Percentiles rank a stretch among this genome's conserved stretches.
phyloP scores from a whole-genome alignment of 2,329 filamentous ascomycete species.

The Neocatenulostroma microsporum region DNA sequence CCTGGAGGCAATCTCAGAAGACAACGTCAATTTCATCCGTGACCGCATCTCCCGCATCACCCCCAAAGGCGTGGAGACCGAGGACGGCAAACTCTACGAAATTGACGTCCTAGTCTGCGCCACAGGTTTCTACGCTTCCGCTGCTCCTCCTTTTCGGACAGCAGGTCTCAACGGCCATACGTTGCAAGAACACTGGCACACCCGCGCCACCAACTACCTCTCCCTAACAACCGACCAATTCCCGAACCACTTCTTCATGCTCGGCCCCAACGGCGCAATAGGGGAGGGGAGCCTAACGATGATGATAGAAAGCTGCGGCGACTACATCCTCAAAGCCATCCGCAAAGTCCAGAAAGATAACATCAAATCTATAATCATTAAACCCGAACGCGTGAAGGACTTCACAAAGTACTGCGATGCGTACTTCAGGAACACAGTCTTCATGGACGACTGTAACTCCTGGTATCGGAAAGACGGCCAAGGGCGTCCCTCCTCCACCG shows the following conservation, averaged over 20 bases:
- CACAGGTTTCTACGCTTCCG: slow-evolving; percentile 36
- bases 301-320: slow-evolving; percentile 33
- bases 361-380: slow-evolving; percentile 37
- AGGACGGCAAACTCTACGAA: slow-evolving; percentile 32
- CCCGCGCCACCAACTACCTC: slow-evolving; percentile 23
- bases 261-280: slow-evolving; percentile 36
- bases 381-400: slow-evolving; percentile 42
- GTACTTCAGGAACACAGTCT: slow-evolving; percentile 44
- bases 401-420: slow-evolving; percentile 42
- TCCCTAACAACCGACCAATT: slow-evolving; percentile 15
- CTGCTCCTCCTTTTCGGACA: slow-evolving; percentile 34
- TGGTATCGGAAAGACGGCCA: slow-evolving; percentile 57
- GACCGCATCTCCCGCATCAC: slow-evolving; percentile 34
- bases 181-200: slow-evolving; percentile 30
- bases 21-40: slow-evolving; percentile 39
- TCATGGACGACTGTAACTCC: slow-evolving; percentile 57
- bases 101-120: slow-evolving; percentile 39
- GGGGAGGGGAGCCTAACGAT: slow-evolving; percentile 34
- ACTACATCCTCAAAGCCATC: slow-evolving; percentile 33
- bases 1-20: slow-evolving; percentile 41
- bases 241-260: slow-evolving; percentile 38
- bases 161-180: slow-evolving; percentile 24
- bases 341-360: slow-evolving; percentile 39
- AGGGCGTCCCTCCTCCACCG: slow-evolving; percentile 50
- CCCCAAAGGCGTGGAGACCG: slow-evolving; percentile 32